Conservation (phyloP, 106 monocot species). For the Allium fistulosum region DNA sequence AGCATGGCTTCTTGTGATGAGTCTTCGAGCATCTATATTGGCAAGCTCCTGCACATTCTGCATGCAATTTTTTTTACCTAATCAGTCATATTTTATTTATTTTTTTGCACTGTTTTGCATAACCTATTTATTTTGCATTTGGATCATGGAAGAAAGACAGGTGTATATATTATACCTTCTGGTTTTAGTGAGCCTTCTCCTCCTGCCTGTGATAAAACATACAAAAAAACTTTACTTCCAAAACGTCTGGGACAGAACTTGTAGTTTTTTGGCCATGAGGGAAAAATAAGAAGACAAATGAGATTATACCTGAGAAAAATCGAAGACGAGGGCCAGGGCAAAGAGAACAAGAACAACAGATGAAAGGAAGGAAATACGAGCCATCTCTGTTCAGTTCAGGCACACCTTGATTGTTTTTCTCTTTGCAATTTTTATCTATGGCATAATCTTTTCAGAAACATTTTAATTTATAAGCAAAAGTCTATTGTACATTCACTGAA, state of each 20-base stretch:
- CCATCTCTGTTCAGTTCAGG: not conserved
- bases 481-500: no score
- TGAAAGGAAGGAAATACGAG: not conserved
- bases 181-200: conserved; percentile 14
- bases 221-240: not conserved
- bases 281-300: no score
- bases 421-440: no score
- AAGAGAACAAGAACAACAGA: conserved; percentile 2
- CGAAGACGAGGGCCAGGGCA: not conserved
- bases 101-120: no score
- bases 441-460: no score
- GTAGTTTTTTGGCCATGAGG: no score
- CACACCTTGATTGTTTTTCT: no score
- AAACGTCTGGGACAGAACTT: no score
- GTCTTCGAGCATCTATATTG: conserved; percentile 16
- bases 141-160: no score
- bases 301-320: conserved; percentile 4
- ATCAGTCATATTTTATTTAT: no score
- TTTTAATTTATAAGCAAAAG: no score
- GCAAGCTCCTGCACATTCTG: conserved; percentile 14
- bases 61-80: not conserved
- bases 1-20: conserved; percentile 33
- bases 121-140: no score
- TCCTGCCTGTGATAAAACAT: conserved; percentile 4
- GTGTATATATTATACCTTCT: not conserved